These are phyloP conservation scores for Phytophthora sp. DNA, from an alignment of 352 stramenopile species.

Conservation along the genomic window DNA sequence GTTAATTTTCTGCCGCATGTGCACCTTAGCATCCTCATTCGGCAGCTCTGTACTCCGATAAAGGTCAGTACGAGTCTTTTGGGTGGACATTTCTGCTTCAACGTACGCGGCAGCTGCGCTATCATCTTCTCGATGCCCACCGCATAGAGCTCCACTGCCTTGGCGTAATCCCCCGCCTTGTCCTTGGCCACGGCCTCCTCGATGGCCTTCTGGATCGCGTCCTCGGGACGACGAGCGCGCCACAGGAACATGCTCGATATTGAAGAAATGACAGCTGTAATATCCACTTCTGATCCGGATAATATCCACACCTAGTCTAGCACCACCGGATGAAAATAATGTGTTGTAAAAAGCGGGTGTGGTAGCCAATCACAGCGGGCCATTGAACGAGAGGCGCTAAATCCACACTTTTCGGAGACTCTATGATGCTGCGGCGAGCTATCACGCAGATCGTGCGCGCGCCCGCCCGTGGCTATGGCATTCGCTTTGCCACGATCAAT, in stretches of 20 bases:
- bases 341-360: too few species aligned
- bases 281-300: neutral
- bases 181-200: constrained; percentile 66
- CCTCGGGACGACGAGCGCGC: constrained; percentile 38
- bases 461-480: constrained; percentile 34
- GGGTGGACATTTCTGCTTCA: neutral
- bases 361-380: constrained; percentile 19
- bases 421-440: constrained; percentile 51
- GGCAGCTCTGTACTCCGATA: constrained; percentile 38
- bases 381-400: constrained; percentile 8
- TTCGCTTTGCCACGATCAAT: constrained; percentile 74
- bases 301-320: neutral
- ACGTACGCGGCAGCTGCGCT: constrained; percentile 59
- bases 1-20: constrained; percentile 62
- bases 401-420: constrained; percentile 7
- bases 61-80: constrained; percentile 1
- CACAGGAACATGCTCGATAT: constrained; percentile 55
- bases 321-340: too few species aligned
- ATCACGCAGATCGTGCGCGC: constrained; percentile 42
- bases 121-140: constrained; percentile 82
- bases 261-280: constrained; percentile 21
- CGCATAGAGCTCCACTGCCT: constrained; percentile 76
- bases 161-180: constrained; percentile 43
- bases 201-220: constrained; percentile 57
- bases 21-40: constrained; percentile 40